A percentile compares a stretch with the other conserved stretches of the same genome.
These are phyloP conservation scores for Cyclotella baltica DNA, from an alignment of 108 stramenopile genomes.

Conservation along the genomic window DNA sequence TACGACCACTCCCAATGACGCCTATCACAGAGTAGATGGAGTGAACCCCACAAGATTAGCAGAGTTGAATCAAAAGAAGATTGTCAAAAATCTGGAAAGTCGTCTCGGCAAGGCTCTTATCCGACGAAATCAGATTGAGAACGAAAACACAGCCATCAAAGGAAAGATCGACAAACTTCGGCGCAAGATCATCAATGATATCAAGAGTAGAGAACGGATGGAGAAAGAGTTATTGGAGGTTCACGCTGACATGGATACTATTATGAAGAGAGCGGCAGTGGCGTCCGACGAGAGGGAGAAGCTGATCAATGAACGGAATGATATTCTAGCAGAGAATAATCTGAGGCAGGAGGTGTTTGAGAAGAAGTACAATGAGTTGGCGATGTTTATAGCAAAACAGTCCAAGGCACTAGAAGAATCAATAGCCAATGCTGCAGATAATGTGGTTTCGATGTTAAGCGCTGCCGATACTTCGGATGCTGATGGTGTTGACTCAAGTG, in stretches of 20 bases:
- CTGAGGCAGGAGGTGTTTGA: constrained; percentile 44
- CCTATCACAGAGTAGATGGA: constrained; percentile 76
- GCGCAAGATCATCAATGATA: constrained; percentile 61
- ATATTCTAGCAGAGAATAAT: constrained; percentile 45
- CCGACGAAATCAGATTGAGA: constrained; percentile 61
- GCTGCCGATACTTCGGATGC: constrained; percentile 21
- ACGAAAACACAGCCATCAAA: constrained; percentile 64
- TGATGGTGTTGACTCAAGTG: constrained; percentile 13
- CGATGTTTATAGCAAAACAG: constrained; percentile 41
- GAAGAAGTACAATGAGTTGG: constrained; percentile 43
- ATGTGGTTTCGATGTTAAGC: constrained; percentile 28
- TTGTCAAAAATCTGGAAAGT: constrained; percentile 68
- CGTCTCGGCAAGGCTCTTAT: constrained; percentile 70
- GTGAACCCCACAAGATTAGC: constrained; percentile 68
- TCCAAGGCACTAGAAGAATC: constrained; percentile 65
- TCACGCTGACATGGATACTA: constrained; percentile 58
- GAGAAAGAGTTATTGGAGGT: constrained; percentile 63
- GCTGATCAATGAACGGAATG: constrained; percentile 55
- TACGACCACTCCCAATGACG: constrained; percentile 67
- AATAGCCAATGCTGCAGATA: constrained; percentile 63
- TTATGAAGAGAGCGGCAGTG: constrained; percentile 65
- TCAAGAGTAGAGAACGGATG: constrained; percentile 51
- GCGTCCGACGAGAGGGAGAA: constrained; percentile 65
- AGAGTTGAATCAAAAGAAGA: constrained; percentile 73
- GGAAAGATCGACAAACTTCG: constrained; percentile 71